Evolutionary conservation across 805 yeast species (phyloP), one percentile per base, ranked within the genome.

Genomic region (Wickerhamiella nectarea): DNA sequence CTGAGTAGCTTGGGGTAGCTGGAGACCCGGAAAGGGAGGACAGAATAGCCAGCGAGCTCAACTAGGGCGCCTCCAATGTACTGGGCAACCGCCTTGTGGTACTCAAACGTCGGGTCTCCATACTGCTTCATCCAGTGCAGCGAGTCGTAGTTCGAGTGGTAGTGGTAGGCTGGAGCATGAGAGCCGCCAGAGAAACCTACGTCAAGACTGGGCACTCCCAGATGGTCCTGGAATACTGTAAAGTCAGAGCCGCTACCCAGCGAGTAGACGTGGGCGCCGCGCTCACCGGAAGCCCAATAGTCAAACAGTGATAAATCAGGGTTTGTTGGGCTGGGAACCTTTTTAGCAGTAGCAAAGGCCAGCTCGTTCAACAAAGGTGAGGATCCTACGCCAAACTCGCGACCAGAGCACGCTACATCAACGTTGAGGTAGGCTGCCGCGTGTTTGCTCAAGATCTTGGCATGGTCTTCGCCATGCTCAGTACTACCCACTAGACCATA

Each of bases 141-240:
- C 0, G 83, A 76, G 58, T 79, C 86, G 55, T 77, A 80, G 56
- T 77, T 75, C 14, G 87, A 78, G 56, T 80, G 89, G 57, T 80
- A 78, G 48, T 78, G 87, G 56, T 80, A 80, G 6, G 78, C 74
- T 0, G 85, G 68, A 41, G 76, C 80, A 7, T 57, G 63, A 10
- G 56, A 52, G 8, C 67, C 63, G 19, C 55, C 54, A 15, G 53
- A 59, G 55, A 78, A 80, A 0, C 78, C 80, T 38, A 76, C 46
- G 57, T 78, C 80, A n/a, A 72, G 61, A 3, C 67, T 59, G 1
- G 71, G 68, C 29, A 66, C 54, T 0, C 70, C 70, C 12, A 66
- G 46, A 48, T 56, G 64, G 43, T 65, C 67, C 44, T 60, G 62
- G 56, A 66, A 66, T 11, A 65, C 70, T 2, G 70, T 62, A 49